These are phyloP conservation scores for Triticum monococcum DNA, from an alignment of 176 grass and related monocot genomes.

Conservation along the genomic window DNA sequence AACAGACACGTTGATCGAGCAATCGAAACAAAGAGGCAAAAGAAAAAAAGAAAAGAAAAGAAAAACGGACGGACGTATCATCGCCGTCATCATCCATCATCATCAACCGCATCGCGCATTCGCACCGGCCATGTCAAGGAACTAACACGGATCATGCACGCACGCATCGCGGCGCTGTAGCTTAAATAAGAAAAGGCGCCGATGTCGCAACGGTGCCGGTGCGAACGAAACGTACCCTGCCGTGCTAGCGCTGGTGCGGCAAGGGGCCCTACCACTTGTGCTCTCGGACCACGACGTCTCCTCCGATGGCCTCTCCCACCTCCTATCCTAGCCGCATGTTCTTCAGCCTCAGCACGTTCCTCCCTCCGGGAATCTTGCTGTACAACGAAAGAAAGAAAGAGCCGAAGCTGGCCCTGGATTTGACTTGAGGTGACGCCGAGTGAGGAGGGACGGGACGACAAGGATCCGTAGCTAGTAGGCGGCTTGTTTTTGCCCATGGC, in stretches of 20 bases:
- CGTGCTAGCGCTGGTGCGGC: not conserved
- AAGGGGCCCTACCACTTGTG: not conserved
- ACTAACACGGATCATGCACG: not conserved
- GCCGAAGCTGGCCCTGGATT: not conserved
- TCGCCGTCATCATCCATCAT: not conserved
- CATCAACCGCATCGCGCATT: not conserved
- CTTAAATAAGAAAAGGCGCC: not conserved
- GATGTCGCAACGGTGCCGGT: not conserved
- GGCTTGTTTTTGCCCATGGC: not conserved
- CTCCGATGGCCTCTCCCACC: not conserved
- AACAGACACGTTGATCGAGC: too few relatives aligned
- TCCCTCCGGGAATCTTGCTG: not conserved
- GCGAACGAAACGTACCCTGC: not conserved
- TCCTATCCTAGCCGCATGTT: not conserved
- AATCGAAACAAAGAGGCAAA: too few relatives aligned
- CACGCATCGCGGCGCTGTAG: not conserved
- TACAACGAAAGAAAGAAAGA: not conserved
- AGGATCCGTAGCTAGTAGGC: not conserved
- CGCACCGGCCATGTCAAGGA: not conserved
- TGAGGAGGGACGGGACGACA: not conserved
- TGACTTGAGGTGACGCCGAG: not conserved
- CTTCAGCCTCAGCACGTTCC: not conserved
- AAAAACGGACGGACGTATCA: not conserved
- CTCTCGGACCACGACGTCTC: not conserved
- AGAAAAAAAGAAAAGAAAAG: too few relatives aligned